Conservation (phyloP, 2,329 filamentous ascomycete species). For the Fusarium ramigenum region DNA sequence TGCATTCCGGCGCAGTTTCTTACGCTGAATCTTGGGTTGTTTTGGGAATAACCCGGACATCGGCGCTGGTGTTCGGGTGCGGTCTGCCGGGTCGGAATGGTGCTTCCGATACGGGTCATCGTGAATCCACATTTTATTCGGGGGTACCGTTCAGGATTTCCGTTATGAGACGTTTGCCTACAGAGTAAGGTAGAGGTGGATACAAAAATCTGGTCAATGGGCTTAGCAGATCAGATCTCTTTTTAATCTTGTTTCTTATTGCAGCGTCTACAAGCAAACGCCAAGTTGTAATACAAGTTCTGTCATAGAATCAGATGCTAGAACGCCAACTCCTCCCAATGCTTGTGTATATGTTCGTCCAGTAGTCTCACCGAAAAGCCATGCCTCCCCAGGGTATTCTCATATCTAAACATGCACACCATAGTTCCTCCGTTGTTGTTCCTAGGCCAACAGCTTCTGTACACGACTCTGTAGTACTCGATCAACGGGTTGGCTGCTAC, state of each 20-base stretch:
- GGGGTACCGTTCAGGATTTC: background rate
- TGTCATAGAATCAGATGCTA: slow-evolving; percentile 11
- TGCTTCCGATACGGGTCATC: slow-evolving; percentile 19
- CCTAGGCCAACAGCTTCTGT: slow-evolving; percentile 46
- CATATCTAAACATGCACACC: slow-evolving; percentile 10
- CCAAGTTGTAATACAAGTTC: background rate
- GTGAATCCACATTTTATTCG: slow-evolving; percentile 28
- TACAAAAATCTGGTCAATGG: background rate
- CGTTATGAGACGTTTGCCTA: background rate
- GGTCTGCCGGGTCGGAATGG: slow-evolving; percentile 20
- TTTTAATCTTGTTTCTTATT: background rate
- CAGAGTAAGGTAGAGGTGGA: background rate
- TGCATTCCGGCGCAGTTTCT: background rate
- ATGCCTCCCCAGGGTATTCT: slow-evolving; percentile 30
- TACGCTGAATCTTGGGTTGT: background rate
- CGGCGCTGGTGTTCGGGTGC: background rate
- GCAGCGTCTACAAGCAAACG: slow-evolving; percentile 9
- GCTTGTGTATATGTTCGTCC: slow-evolving; percentile 27
- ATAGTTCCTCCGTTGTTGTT: background rate
- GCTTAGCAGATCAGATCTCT: background rate
- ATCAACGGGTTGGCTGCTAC: slow-evolving; percentile 52
- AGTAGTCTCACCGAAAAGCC: slow-evolving; percentile 5
- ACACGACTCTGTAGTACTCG: slow-evolving; percentile 51
- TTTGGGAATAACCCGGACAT: background rate
- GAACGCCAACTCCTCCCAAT: slow-evolving; percentile 34